Evolutionary conservation across 495 filamentous ascomycete genomes (phyloP), one percentile per base, ranked within the genome.

Genomic region (Paragyromitra xinjiangensis): DNA sequence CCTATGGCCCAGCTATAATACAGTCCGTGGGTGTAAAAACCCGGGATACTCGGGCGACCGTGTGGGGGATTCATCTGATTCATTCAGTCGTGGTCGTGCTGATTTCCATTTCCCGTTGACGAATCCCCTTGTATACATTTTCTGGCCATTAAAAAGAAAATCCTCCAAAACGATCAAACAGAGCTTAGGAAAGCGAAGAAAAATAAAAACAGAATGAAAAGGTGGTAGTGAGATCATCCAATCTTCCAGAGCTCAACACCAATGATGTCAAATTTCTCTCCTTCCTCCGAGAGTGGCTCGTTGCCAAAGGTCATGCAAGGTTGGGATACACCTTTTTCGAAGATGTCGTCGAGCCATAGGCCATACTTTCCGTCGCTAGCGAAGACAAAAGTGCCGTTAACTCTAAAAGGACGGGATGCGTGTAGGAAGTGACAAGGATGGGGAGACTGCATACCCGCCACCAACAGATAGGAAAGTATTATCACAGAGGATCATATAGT

Each of bases 401-500:
- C n/a, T 61, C 42, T 61, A n/a, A 51, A 34, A 37, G 19, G 5
- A 22, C 0, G 26, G 34, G 8, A n/a, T 9, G 3, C 39, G 45
- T 16, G 40, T 4, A 69, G 48, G 6, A 39, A 16, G 34, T 24
- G 42, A 19, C 9, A 22, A 22, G 37, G 56, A 39, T 4, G 16
- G 29, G 14, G 29, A 29, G 3, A 64, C 9, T 8, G 83, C 88
- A 84, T 82, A 90, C 89, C 91, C 96, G 61, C 93, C 94, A 42
- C 94, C 94, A 1, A 97, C 85, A 81, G 91, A 94, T 53, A 99
- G 83, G 82, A 91, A 98, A n/a, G 89, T 88, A 29, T 88, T 86
- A 83, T 97, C 93, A 85, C 95, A 98, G 78, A 95, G 91, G 78
- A 98, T 96, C 86, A 95, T 91, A 83, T 97, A 97, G 83, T 98